Base-by-base conservation (phyloP, 345 rosid genomes). In the Lepidium aucheri region DNA sequence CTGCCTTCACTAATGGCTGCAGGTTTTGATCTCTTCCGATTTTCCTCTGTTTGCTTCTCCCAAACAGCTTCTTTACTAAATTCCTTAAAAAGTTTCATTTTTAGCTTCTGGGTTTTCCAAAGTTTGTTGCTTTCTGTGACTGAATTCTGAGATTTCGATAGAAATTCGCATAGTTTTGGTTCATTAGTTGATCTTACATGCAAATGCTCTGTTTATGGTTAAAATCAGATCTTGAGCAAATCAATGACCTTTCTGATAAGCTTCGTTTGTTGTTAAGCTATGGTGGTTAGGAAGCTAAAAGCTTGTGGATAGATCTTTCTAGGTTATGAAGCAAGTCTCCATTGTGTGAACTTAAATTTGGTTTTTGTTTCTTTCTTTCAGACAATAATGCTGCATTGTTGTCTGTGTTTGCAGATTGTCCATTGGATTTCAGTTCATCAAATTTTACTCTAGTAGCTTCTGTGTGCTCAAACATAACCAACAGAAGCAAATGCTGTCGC, bases 401-500 rank as follows among this genome's bases (percentile, higher is more conserved):
- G 20, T 28, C 26, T 43, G n/a, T 68, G 20, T 74, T 59, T 80
- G 74, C 85, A 90, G 97, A 80, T 69, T 94, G 99, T 76, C 99
- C 99, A 62, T 71, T 90, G 74, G 95, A 94, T 73, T 76, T 94
- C 24, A 86, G 80, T 49, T 77, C 73, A 58, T 80, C 96, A 16
- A 88, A 94, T 70, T 84, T 85, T 50, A 90, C 92, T 38, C 74
- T 88, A 10, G 84, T 84, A 70, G 96, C 97, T 20, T 81, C 97
- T 5, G 50, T 88, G 52, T 94, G 99, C 76, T 83, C 97, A 2
- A 74, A 73, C 60, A 70, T 78, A 30, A 83, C 78, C 38, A 82
- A 85, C 16, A 79, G 90, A 81, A 92, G 85, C 68, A 90, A 86
- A 72, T 94, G 99, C 56, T 94, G 97, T 77, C 96, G 92, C 24